Evolutionary conservation across 2,329 filamentous ascomycete species (phyloP).

Genomic region (Pseudogymnoascus sp.): DNA sequence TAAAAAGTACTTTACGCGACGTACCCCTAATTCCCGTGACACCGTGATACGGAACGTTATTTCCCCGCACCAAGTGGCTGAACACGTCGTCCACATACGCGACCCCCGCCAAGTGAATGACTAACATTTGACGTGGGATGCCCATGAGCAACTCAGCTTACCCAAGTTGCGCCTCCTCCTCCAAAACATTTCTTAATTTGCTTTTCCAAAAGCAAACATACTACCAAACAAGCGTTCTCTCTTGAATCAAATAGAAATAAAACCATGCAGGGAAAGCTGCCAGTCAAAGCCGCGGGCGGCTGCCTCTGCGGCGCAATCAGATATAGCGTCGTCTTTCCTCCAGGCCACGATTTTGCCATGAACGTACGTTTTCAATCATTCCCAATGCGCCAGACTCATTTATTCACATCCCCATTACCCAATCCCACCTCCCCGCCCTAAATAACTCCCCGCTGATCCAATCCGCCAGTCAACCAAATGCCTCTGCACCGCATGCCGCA

Average conservation of each 20-base stretch:
- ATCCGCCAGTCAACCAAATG: conserved; percentile 36
- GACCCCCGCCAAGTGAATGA: conserved; percentile 6
- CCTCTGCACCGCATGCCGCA: conserved; percentile 49
- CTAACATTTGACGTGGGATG: conserved; percentile 1
- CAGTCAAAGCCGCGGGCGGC: conserved; percentile 36
- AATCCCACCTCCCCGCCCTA: not conserved
- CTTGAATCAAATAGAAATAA: not conserved
- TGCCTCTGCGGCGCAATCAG: conserved; percentile 44
- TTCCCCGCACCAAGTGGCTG: not conserved
- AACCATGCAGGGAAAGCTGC: conserved; percentile 5
- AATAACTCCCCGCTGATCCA: not conserved
- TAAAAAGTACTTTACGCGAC: not conserved
- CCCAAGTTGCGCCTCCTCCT: not conserved
- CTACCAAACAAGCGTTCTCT: not conserved
- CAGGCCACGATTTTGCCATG: conserved; percentile 36
- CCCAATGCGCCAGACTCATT: conserved; percentile 1
- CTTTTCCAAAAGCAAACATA: not conserved
- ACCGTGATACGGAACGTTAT: conserved; percentile 1
- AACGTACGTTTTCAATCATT: conserved; percentile 22
- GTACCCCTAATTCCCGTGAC: not conserved
- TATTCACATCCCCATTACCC: not conserved
- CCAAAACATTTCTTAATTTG: not conserved
- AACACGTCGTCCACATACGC: not conserved
- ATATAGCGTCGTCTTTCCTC: conserved; percentile 40
- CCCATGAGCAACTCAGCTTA: not conserved